These are phyloP conservation scores for Rhynchosporium graminicola DNA, from an alignment of 2,329 filamentous ascomycete species.

Conservation along the genomic window DNA sequence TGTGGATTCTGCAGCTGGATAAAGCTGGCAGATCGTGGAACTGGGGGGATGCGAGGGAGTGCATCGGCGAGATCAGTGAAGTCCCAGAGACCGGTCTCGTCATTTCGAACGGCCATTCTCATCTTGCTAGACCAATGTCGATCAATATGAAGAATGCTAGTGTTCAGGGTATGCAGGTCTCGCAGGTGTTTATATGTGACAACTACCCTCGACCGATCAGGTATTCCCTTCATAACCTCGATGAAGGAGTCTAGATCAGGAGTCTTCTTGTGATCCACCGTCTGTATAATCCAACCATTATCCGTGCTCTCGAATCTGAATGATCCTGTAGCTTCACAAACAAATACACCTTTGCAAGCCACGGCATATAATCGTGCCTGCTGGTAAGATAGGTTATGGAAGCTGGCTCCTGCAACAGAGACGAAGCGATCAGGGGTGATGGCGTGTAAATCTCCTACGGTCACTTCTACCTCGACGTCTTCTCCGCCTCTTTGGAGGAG, in stretches of 20 bases:
- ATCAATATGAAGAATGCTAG: constrained; percentile 88
- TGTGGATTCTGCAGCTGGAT: constrained; percentile 88
- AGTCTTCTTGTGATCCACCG: constrained; percentile 88
- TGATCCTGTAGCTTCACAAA: constrained; percentile 91
- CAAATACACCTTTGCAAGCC: constrained; percentile 86
- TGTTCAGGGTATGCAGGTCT: constrained; percentile 92
- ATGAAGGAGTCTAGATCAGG: constrained; percentile 87
- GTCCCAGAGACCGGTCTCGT: constrained; percentile 89
- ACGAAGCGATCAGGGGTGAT: constrained; percentile 97
- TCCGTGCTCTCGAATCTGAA: constrained; percentile 92
- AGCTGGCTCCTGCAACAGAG: constrained; percentile 88
- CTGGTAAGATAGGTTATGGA: constrained; percentile 96
- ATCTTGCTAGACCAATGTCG: constrained; percentile 96
- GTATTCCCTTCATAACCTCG: constrained; percentile 84
- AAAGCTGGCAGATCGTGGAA: constrained; percentile 80
- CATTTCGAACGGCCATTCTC: constrained; percentile 88
- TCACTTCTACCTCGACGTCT: constrained; percentile 80
- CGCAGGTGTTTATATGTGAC: constrained; percentile 94
- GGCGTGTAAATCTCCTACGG: constrained; percentile 84
- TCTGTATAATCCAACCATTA: constrained; percentile 91
- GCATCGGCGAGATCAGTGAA: constrained; percentile 83
- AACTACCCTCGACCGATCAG: constrained; percentile 80
- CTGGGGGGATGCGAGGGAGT: constrained; percentile 70
- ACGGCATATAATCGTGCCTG: constrained; percentile 96
- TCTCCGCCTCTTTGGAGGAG: constrained; percentile 86